A percentile compares a stretch with the other conserved stretches of the same genome.
Conservation (phyloP, 495 filamentous ascomycete species). For the Aspergillus sparsus region DNA sequence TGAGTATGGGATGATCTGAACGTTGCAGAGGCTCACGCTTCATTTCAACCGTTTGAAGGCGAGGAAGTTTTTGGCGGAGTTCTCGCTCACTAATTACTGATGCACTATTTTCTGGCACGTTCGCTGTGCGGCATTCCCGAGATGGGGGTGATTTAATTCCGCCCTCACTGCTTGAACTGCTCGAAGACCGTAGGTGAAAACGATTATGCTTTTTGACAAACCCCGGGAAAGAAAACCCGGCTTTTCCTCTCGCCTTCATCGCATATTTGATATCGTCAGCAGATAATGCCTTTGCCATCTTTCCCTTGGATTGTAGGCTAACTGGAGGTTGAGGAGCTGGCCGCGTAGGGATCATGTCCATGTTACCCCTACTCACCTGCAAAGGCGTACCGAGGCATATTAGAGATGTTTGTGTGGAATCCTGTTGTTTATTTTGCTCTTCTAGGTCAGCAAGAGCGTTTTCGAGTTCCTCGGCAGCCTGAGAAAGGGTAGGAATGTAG, state of each 20-base stretch:
- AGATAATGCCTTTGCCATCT: slow-evolving; percentile 25
- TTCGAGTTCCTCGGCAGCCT: slow-evolving; percentile 39
- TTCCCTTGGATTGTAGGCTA: not conserved
- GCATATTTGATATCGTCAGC: slow-evolving; percentile 22
- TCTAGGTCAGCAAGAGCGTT: slow-evolving; percentile 32
- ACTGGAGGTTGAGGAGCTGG: slow-evolving; percentile 39
- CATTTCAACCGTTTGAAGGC: slow-evolving; percentile 37
- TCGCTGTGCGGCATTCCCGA: not conserved
- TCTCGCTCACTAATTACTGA: slow-evolving; percentile 29
- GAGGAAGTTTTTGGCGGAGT: slow-evolving; percentile 37
- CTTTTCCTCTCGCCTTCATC: slow-evolving; percentile 24
- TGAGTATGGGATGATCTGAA: not conserved
- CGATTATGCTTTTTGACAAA: slow-evolving; percentile 21
- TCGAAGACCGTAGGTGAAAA: slow-evolving; percentile 18
- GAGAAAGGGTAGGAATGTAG: slow-evolving; percentile 31
- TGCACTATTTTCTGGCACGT: slow-evolving; percentile 15
- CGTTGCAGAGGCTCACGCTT: not conserved
- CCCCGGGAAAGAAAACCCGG: slow-evolving; percentile 21
- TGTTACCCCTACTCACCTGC: slow-evolving; percentile 42
- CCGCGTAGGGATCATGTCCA: slow-evolving; percentile 41
- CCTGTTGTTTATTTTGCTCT: slow-evolving; percentile 4
- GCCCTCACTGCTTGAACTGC: slow-evolving; percentile 13
- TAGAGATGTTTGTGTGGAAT: slow-evolving; percentile 19
- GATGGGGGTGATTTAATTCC: not conserved
- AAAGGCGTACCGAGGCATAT: slow-evolving; percentile 34